Evolutionary conservation across 768 basidiomycete species (phyloP).

Genomic region (Pulveroboletus sp.): DNA sequence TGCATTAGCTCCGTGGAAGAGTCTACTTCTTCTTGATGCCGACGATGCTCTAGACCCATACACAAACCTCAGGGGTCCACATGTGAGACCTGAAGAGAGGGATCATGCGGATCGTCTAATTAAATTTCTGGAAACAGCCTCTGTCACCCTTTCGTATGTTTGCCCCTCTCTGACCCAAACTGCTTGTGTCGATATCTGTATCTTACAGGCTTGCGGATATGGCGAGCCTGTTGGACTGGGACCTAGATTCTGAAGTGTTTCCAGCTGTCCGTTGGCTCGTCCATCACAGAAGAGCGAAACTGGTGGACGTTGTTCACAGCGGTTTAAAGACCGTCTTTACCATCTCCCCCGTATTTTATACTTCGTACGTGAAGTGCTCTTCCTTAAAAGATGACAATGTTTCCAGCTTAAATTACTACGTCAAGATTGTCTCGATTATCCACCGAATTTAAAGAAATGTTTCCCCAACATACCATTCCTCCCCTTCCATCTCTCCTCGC

Average conservation of each 20-base stretch:
- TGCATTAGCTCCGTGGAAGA: conserved; percentile 86
- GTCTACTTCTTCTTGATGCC: conserved; percentile 70
- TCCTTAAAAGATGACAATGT: neutral
- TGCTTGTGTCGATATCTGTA: neutral
- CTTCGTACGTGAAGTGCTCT: conserved; percentile 44
- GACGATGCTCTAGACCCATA: conserved; percentile 54
- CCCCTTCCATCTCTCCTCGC: conserved; percentile 72
- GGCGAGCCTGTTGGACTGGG: conserved; percentile 77
- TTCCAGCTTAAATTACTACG: neutral
- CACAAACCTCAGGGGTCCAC: conserved; percentile 53
- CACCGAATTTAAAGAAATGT: conserved; percentile 55
- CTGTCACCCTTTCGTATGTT: conserved; percentile 73
- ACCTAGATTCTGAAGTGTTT: conserved; percentile 76
- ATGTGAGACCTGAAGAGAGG: conserved; percentile 60
- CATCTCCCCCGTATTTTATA: conserved; percentile 58
- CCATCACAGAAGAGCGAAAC: conserved; percentile 81
- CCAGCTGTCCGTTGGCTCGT: conserved; percentile 92
- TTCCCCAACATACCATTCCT: conserved; percentile 56
- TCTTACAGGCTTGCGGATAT: conserved; percentile 65
- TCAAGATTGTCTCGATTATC: conserved; percentile 40
- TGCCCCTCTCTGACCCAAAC: neutral
- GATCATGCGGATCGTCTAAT: conserved; percentile 66
- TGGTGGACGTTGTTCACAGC: conserved; percentile 80
- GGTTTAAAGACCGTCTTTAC: conserved; percentile 80
- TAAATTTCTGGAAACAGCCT: conserved; percentile 69